phyloP scores from a whole-genome alignment of 768 basidiomycete genomes.

The Lentinula raphanica region DNA sequence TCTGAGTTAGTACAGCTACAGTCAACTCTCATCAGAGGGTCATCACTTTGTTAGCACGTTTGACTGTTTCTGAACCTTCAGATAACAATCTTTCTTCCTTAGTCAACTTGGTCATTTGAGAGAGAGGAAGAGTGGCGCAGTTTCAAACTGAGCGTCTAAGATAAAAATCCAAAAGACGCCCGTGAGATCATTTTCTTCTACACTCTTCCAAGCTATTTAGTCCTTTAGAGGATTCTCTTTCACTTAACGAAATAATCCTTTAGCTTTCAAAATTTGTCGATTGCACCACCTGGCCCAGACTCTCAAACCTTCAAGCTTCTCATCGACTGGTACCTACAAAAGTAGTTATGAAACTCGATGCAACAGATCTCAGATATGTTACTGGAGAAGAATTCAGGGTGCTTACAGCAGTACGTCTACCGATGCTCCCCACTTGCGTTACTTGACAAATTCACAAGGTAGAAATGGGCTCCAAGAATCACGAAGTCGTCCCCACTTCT shows the following conservation, averaged over 20 bases:
- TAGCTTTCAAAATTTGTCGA: no score
- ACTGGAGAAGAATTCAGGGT: constrained; percentile 91
- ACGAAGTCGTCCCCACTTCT: constrained; percentile 86
- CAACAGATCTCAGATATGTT: constrained; percentile 90
- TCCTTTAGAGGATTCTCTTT: no score
- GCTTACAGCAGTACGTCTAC: constrained; percentile 71
- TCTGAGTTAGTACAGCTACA: not conserved
- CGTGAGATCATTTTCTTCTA: not conserved
- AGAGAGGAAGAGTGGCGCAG: not conserved
- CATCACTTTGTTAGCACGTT: constrained; percentile 30
- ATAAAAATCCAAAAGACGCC: not conserved
- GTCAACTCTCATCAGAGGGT: not conserved
- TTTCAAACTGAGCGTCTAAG: not conserved
- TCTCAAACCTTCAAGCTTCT: not conserved
- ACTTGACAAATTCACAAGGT: constrained; percentile 45
- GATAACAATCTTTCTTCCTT: constrained; percentile 13
- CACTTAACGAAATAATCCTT: no score
- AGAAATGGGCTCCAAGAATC: constrained; percentile 98
- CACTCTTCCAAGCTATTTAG: no score
- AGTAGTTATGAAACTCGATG: constrained; percentile 79
- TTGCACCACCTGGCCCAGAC: no score
- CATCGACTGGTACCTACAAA: not conserved
- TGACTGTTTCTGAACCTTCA: constrained; percentile 13
- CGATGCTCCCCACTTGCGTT: not conserved
- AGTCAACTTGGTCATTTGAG: not conserved